Conservation (phyloP, 2,329 filamentous ascomycete genomes). For the Paraphoma chrysanthemicola region DNA sequence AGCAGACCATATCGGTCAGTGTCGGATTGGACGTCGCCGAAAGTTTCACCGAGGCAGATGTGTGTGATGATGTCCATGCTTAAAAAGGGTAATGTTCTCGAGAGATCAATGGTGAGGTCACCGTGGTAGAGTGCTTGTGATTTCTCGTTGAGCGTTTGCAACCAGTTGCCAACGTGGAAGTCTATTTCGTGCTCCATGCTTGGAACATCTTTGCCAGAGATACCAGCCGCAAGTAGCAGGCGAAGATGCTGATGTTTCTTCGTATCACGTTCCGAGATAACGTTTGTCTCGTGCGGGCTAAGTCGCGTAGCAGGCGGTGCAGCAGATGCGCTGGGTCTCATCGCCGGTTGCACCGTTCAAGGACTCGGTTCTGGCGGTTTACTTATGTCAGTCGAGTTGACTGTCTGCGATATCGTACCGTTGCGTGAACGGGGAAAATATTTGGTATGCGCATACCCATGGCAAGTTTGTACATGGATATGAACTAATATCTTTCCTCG, state of each 20-base stretch:
- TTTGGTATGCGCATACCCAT: slow-evolving; percentile 1
- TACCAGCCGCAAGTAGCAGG: neutral
- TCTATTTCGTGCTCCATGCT: neutral
- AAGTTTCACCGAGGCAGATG: neutral
- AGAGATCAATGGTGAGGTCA: neutral
- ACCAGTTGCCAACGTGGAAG: neutral
- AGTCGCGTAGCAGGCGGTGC: slow-evolving; percentile 61
- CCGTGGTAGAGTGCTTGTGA: neutral
- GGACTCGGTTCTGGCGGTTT: slow-evolving; percentile 57
- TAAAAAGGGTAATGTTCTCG: neutral
- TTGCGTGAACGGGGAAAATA: slow-evolving; percentile 53
- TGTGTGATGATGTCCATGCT: neutral
- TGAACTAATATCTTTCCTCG: too few species aligned
- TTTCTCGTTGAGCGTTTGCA: neutral
- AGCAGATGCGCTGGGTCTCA: slow-evolving; percentile 52
- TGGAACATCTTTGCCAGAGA: neutral
- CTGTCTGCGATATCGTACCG: slow-evolving; percentile 59
- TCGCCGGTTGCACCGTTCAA: slow-evolving; percentile 61
- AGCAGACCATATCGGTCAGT: neutral
- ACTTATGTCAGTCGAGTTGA: slow-evolving; percentile 52
- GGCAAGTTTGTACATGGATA: too few species aligned
- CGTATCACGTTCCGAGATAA: neutral
- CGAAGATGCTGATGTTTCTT: neutral
- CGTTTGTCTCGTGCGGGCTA: slow-evolving; percentile 25
- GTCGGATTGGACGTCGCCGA: neutral